Evolutionary conservation across 2,329 filamentous ascomycete species (phyloP), one percentile per base, ranked within the genome.

Genomic region (Aspergillus sp.): DNA sequence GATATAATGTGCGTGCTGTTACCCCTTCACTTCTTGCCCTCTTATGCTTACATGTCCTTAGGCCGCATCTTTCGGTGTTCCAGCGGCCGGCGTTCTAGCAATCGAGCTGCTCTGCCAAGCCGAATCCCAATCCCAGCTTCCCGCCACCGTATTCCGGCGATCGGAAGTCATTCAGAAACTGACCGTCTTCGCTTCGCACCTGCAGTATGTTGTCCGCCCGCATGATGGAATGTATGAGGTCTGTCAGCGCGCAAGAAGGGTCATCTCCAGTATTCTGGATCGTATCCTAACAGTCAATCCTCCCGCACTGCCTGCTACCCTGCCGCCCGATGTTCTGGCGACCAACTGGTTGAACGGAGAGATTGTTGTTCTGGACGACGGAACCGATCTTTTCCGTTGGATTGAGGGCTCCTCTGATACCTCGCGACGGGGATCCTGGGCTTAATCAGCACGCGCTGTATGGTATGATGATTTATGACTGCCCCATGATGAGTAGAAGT

Each of bases 131-230:
- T 30, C 50, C 7, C 48, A 13, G 48, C 21, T 48, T 6, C 30
- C 28, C 12, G 12, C 47, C 9, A 19, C 23, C 6, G 51, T 7
- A 2, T 65, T 70, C 21, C 67, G 65, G 9, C 68, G 70, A 17
- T 70, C 71, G 1, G 65, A 71, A 19, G 60, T 71, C 8, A 72
- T 73, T 19, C 71, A 73, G 28, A 70, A 67, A 32, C 61, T 73
- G 4, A 71, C 67, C 12, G 57, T 72, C 10, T 72, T 72, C 51
- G 64, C 65, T 1, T 66, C 66, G 8, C 61, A 71, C 38, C 57
- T 71, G 2, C 65, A 68, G 23, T 67, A 61, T 3, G 63, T 68
- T 0, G 61, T 70, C 23, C 58, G 47, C 2, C 62, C 61, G 7
- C 49, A 70, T 28, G 69, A 70, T 15, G 66, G 65, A 4, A 70